These are phyloP conservation scores for Fonsecaea erecta DNA, from an alignment of 2,329 filamentous ascomycete species.

Conservation along the genomic window DNA sequence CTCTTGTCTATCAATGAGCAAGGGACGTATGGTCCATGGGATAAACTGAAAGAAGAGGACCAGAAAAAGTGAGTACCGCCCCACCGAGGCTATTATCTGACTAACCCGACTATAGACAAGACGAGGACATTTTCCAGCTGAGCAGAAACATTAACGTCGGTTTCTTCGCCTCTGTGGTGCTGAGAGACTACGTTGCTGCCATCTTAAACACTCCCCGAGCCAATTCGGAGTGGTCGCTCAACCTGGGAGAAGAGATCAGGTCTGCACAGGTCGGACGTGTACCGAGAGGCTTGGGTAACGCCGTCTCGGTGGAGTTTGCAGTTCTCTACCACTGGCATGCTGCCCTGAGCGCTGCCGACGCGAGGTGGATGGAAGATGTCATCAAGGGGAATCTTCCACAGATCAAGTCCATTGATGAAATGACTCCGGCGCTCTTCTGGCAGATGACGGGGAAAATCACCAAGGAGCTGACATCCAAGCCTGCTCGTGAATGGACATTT, in stretches of 20 bases:
- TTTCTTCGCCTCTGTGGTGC: constrained; percentile 53
- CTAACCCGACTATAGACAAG: constrained; percentile 50
- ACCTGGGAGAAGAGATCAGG: constrained; percentile 54
- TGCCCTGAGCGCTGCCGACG: constrained; percentile 51
- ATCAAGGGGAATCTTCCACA: constrained; percentile 44
- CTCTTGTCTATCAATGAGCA: constrained; percentile 51
- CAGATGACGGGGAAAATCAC: constrained; percentile 49
- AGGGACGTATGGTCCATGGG: constrained; percentile 51
- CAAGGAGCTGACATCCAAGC: constrained; percentile 43
- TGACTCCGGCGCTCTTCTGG: constrained; percentile 50
- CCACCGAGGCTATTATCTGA: constrained; percentile 37
- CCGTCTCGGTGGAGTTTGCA: constrained; percentile 54
- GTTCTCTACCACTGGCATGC: constrained; percentile 57
- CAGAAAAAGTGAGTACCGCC: constrained; percentile 1
- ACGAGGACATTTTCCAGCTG: constrained; percentile 56
- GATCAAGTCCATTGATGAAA: constrained; percentile 50
- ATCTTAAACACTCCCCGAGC: constrained; percentile 54
- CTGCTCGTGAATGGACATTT: constrained; percentile 51
- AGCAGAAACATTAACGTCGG: constrained; percentile 54
- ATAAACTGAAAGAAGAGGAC: constrained; percentile 29
- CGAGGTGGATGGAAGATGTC: constrained; percentile 52
- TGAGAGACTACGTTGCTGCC: constrained; percentile 54
- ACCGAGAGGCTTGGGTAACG: constrained; percentile 51
- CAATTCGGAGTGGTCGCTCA: constrained; percentile 53
- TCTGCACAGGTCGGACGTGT: constrained; percentile 44